Conservation (phyloP, 345 rosid genomes). For the Euphorbia peplus region DNA sequence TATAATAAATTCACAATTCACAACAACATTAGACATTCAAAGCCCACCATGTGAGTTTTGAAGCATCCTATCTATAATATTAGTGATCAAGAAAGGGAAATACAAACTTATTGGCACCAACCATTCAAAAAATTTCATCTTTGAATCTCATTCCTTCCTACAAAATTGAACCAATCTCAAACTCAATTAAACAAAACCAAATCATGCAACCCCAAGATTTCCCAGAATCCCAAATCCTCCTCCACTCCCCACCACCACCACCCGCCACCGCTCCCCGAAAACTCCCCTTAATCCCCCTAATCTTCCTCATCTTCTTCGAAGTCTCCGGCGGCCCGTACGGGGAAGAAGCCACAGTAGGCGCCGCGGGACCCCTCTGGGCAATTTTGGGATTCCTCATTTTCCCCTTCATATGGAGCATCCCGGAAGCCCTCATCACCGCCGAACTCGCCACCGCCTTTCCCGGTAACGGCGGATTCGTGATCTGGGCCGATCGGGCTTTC, state of each 20-base stretch:
- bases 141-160: background rate
- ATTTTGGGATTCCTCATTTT: conserved; percentile 24
- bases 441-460: conserved; percentile 33
- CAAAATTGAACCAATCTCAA: background rate
- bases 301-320: conserved; percentile 29
- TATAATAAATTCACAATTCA: no score
- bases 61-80: no score
- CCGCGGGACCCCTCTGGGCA: conserved; percentile 31
- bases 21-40: no score
- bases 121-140: background rate
- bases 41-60: no score
- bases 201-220: conserved; percentile 11
- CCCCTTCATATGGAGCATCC: conserved; percentile 30
- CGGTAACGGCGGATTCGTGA: conserved; percentile 29
- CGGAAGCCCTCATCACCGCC: conserved; percentile 28
- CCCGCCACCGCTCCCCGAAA: conserved; percentile 1
- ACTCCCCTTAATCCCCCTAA: conserved; percentile 20
- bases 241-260: background rate
- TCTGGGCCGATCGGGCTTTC: conserved; percentile 29
- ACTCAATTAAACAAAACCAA: background rate
- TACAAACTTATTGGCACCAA: no score
- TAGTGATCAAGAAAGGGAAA: no score
- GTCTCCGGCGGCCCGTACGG: conserved; percentile 32
- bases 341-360: conserved; percentile 21
- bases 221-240: conserved; percentile 9